These are phyloP conservation scores for Pisolithus microcarpus DNA, from an alignment of 768 basidiomycete species.

Conservation along the genomic window DNA sequence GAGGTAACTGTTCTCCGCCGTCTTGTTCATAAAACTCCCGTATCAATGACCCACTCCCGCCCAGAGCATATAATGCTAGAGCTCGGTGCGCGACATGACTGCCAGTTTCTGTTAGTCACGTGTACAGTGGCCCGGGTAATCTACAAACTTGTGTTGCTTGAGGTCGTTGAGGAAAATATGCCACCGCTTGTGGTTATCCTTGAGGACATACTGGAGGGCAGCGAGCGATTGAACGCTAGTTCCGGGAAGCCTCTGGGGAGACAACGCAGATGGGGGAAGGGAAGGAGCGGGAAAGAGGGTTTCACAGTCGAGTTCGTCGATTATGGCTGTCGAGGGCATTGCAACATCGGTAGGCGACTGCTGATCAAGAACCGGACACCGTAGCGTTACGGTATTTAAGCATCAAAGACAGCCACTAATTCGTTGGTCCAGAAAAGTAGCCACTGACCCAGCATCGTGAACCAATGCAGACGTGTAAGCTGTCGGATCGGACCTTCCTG, in stretches of 20 bases:
- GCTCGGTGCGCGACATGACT: conserved; percentile 26
- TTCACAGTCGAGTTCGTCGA: conserved; percentile 3
- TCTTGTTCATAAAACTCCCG: conserved; percentile 22
- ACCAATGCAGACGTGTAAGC: no score
- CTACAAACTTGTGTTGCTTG: conserved; percentile 45
- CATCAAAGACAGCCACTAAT: no score
- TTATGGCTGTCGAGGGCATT: neutral
- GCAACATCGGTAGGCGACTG: no score
- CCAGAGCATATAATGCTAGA: conserved; percentile 23
- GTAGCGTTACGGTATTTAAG: no score
- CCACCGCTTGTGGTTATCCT: conserved; percentile 40
- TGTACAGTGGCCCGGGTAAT: neutral
- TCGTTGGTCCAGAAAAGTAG: no score
- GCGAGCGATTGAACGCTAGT: conserved; percentile 21
- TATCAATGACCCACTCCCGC: conserved; percentile 17
- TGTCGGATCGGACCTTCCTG: no score
- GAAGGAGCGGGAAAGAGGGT: conserved; percentile 5
- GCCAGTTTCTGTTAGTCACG: neutral
- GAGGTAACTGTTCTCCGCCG: conserved; percentile 13
- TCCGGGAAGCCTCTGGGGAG: conserved; percentile 6
- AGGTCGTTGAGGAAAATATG: conserved; percentile 44
- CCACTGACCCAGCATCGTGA: no score
- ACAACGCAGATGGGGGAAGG: conserved; percentile 1
- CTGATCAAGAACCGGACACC: no score
- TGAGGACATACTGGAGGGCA: conserved; percentile 29